A percentile compares a stretch with the other conserved stretches of the same genome.
Conservation (phyloP, 495 filamentous ascomycete species). For the Talaromyces nanjingensis region DNA sequence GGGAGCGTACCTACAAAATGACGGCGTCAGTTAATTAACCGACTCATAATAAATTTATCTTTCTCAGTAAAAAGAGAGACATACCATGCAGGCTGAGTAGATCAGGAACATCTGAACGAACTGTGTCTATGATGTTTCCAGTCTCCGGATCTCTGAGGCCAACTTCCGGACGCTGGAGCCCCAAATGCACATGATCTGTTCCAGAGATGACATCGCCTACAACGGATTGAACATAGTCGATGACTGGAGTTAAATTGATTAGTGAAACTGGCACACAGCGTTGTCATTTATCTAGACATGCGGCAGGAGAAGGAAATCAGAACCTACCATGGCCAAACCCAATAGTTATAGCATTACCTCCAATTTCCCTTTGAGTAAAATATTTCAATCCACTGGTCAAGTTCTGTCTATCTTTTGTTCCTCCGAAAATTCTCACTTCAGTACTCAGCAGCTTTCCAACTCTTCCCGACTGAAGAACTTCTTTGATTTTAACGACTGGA, state of each 20-base stretch:
- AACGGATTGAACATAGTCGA: slow-evolving; percentile 11
- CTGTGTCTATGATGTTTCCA: slow-evolving; percentile 3
- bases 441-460: background rate
- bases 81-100: slow-evolving; percentile 10
- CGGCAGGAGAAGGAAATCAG: background rate
- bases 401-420: background rate
- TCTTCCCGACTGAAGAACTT: background rate
- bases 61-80: background rate
- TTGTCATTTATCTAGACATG: background rate
- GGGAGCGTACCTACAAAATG: slow-evolving; percentile 1
- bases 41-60: background rate
- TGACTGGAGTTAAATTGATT: background rate
- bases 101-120: slow-evolving; percentile 9
- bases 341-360: background rate
- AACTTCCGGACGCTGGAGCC: slow-evolving; percentile 9
- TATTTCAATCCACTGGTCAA: background rate
- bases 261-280: background rate
- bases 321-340: background rate
- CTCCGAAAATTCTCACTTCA: background rate
- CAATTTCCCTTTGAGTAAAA: background rate
- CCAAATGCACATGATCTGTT: slow-evolving; percentile 8
- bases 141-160: slow-evolving; percentile 4
- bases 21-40: no score
- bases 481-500: background rate
- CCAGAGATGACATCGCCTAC: slow-evolving; percentile 9